Conservation (phyloP, 2,329 filamentous ascomycete species). For the Venturia pyrina region DNA sequence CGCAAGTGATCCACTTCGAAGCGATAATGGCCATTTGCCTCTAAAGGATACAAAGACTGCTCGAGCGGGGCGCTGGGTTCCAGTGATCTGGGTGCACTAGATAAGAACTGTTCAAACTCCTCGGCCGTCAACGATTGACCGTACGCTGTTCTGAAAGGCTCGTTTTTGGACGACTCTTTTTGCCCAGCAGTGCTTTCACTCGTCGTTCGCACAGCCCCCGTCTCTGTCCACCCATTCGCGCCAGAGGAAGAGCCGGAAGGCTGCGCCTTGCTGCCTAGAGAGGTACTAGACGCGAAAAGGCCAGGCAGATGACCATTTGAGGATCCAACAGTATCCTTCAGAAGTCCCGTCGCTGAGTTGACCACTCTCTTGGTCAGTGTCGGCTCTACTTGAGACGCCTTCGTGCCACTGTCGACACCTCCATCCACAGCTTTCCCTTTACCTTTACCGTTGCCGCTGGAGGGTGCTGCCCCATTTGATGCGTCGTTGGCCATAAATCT, state of each 20-base stretch:
- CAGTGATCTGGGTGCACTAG: background rate
- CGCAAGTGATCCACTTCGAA: background rate
- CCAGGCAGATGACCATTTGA: background rate
- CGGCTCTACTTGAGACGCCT: background rate
- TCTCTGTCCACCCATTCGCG: background rate
- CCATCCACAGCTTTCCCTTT: constrained; percentile 6
- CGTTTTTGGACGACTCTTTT: background rate
- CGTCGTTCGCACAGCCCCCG: background rate
- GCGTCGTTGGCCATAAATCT: background rate
- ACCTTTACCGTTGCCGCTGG: background rate
- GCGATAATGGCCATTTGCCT: background rate
- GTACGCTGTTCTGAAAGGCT: constrained; percentile 3
- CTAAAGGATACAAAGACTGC: background rate
- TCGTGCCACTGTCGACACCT: background rate
- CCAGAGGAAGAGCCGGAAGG: background rate
- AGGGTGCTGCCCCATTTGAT: background rate
- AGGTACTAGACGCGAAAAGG: background rate
- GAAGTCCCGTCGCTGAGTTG: background rate
- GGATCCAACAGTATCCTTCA: background rate
- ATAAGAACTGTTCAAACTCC: constrained; percentile 7
- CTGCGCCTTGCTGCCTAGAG: constrained; percentile 8
- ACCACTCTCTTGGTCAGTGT: constrained; percentile 5
- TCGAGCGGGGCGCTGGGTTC: background rate
- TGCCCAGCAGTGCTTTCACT: background rate
- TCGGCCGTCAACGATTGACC: background rate